Evolutionary conservation across 495 filamentous ascomycete species (phyloP).

Genomic region (Lophiostoma macrostomum): DNA sequence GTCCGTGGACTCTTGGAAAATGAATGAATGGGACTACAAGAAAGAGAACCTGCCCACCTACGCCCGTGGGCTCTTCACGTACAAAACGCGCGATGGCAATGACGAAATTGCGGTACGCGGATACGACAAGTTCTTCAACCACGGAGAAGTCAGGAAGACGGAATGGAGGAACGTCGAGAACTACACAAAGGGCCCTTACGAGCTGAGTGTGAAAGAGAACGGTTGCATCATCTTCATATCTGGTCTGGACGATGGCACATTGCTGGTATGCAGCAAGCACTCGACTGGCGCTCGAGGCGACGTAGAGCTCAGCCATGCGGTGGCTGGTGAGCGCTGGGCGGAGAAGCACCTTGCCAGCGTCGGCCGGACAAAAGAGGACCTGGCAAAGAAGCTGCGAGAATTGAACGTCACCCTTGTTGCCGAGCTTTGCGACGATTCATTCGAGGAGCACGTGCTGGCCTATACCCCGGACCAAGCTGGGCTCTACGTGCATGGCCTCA

Average conservation of each 20-base stretch:
- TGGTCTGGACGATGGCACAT: conserved; percentile 77
- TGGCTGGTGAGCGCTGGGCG: conserved; percentile 79
- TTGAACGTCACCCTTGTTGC: conserved; percentile 92
- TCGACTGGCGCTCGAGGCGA: conserved; percentile 78
- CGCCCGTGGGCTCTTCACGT: conserved; percentile 89
- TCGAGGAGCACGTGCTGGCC: conserved; percentile 94
- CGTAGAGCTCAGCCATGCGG: conserved; percentile 71
- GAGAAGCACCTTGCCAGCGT: conserved; percentile 71
- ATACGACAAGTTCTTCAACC: conserved; percentile 99
- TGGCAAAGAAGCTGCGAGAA: conserved; percentile 68
- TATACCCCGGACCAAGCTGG: conserved; percentile 83
- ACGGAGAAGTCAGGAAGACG: conserved; percentile 72
- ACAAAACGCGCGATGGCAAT: conserved; percentile 54
- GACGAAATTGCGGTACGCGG: conserved; percentile 80
- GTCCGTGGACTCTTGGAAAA: conserved; percentile 83
- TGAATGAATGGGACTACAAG: conserved; percentile 95
- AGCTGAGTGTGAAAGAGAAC: conserved; percentile 95
- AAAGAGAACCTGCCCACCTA: conserved; percentile 78
- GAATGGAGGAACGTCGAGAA: conserved; percentile 75
- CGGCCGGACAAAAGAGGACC: conserved; percentile 71
- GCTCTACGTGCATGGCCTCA: conserved; percentile 93
- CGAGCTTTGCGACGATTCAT: conserved; percentile 91
- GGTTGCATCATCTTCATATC: conserved; percentile 98
- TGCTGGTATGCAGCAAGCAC: conserved; percentile 97
- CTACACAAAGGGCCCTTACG: conserved; percentile 84